These are phyloP conservation scores for Exutisphaerella laricina DNA, from an alignment of 2,329 filamentous ascomycete species.

Conservation along the genomic window DNA sequence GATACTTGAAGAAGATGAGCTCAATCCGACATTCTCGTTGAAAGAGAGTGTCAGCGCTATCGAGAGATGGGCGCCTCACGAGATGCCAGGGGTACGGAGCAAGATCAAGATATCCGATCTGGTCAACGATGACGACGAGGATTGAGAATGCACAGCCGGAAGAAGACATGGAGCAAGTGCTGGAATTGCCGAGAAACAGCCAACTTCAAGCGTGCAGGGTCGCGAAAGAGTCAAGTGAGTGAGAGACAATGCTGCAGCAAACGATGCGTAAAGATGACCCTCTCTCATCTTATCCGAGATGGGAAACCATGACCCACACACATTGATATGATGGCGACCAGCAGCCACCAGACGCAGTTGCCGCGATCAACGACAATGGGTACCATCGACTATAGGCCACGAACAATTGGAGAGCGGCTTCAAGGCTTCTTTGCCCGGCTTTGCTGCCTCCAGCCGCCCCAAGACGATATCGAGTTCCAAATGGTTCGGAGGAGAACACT, in stretches of 20 bases:
- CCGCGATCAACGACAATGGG: not conserved
- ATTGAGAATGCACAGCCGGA: slow-evolving; percentile 4
- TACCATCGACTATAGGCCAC: slow-evolving; percentile 3
- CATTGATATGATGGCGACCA: not conserved
- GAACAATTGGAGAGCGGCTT: not conserved
- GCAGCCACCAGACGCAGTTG: too few species aligned
- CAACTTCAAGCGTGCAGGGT: not conserved
- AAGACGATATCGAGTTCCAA: slow-evolving; percentile 2
- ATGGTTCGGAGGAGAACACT: too few species aligned
- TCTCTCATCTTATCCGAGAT: too few species aligned
- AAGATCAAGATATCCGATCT: slow-evolving; percentile 29
- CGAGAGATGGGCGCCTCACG: slow-evolving; percentile 29
- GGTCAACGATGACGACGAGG: slow-evolving; percentile 23
- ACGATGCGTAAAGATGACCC: too few species aligned
- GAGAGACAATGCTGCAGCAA: too few species aligned
- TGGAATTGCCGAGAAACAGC: not conserved
- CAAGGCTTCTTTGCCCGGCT: not conserved
- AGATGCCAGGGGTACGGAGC: slow-evolving; percentile 26
- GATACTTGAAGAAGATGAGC: slow-evolving; percentile 29
- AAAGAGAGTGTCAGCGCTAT: slow-evolving; percentile 28
- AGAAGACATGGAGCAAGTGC: not conserved
- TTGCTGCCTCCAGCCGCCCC: not conserved
- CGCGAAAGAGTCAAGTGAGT: too few species aligned
- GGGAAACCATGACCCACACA: too few species aligned
- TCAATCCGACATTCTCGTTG: slow-evolving; percentile 22